Conservation (phyloP, 306 rosid species). For the Trichosanthes cucumerina region DNA sequence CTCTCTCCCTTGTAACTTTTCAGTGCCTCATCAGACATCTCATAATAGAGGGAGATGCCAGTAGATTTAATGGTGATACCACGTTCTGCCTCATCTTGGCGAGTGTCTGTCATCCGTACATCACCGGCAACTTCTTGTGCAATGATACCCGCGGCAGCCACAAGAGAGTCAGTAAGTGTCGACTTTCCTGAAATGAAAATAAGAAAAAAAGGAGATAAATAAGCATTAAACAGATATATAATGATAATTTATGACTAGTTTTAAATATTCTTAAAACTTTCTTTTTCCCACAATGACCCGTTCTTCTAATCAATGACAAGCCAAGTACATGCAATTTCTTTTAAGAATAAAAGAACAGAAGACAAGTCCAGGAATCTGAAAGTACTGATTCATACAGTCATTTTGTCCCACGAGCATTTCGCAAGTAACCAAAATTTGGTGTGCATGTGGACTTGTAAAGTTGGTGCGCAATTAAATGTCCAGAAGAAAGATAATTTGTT, state of each 20-base stretch:
- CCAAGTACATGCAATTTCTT: not conserved
- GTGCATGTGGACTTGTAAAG: not conserved
- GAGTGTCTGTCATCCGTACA: slow-evolving; percentile 93
- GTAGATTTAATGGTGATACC: slow-evolving; percentile 93
- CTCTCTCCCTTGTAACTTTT: slow-evolving; percentile 59
- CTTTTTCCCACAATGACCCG: not conserved
- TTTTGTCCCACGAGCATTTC: not conserved
- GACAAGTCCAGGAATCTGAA: not conserved
- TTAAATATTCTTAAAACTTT: not conserved
- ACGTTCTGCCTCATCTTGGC: slow-evolving; percentile 90
- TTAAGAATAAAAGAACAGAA: not conserved
- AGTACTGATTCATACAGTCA: not conserved
- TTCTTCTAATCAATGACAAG: not conserved
- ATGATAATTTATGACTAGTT: not conserved
- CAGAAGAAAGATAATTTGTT: not conserved
- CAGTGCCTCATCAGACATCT: slow-evolving; percentile 50
- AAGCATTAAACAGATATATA: not conserved
- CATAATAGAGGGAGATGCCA: slow-evolving; percentile 86
- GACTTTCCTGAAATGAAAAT: slow-evolving; percentile 40
- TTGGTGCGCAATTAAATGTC: not conserved
- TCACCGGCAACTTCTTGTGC: slow-evolving; percentile 92
- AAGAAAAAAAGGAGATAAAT: not conserved
- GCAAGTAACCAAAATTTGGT: not conserved
- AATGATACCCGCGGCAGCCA: slow-evolving; percentile 94
- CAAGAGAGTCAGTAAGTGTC: slow-evolving; percentile 83